Evolutionary conservation across 2,329 filamentous ascomycete genomes (phyloP).

Genomic region (Colletotrichum tropicicola): DNA sequence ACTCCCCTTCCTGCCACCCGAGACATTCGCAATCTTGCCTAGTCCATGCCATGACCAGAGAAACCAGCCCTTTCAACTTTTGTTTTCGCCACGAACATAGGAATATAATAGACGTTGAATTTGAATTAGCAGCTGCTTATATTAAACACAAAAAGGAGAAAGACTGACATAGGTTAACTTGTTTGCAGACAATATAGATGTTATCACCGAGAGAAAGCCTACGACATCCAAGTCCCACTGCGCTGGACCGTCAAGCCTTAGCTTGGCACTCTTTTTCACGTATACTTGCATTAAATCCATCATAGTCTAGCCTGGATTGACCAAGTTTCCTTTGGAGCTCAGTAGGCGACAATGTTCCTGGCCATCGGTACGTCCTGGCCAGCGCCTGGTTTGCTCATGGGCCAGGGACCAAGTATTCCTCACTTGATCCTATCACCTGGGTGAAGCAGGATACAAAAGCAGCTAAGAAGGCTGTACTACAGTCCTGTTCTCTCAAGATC

Average conservation of each 20-base stretch:
- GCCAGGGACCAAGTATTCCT: not conserved
- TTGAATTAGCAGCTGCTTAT: not conserved
- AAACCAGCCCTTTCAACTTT: slow-evolving; percentile 4
- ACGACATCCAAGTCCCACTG: not conserved
- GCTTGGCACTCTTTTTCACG: not conserved
- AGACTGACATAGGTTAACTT: not conserved
- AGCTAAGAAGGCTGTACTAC: not conserved
- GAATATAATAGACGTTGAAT: not conserved
- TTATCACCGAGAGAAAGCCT: not conserved
- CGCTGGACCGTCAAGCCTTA: not conserved
- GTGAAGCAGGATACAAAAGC: not conserved
- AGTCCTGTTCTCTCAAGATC: slow-evolving; percentile 1
- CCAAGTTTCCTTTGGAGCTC: not conserved
- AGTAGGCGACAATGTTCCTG: not conserved
- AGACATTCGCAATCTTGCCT: slow-evolving; percentile 2
- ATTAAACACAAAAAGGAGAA: not conserved
- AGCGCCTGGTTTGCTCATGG: not conserved
- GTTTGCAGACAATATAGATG: not conserved
- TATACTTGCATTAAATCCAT: not conserved
- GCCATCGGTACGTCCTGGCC: not conserved
- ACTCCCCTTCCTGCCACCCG: not conserved
- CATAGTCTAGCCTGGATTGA: not conserved
- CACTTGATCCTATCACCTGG: not conserved
- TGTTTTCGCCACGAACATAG: slow-evolving; percentile 1
- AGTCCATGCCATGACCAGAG: slow-evolving; percentile 1